A percentile compares a stretch with the other conserved stretches of the same genome.
phyloP scores from a whole-genome alignment of 495 filamentous ascomycete species.

The Penicillium ucsense region DNA sequence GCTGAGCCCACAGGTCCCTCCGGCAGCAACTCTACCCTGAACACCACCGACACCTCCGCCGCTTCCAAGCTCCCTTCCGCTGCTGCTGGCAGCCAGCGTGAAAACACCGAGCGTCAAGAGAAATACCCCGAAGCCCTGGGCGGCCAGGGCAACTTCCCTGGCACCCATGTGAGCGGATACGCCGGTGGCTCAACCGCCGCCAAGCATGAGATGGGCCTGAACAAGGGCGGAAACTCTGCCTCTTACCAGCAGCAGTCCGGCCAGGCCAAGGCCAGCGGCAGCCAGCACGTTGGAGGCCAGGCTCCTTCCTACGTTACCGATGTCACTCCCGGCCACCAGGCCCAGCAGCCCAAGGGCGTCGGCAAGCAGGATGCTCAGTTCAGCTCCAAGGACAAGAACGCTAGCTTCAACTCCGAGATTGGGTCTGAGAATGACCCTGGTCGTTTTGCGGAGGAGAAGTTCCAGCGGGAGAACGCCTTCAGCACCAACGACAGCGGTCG shows the following conservation, averaged over 20 bases:
- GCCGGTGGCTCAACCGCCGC: conserved; percentile 31
- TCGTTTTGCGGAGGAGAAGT: conserved; percentile 40
- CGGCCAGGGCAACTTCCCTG: conserved; percentile 41
- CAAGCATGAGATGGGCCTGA: conserved; percentile 27
- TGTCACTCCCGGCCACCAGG: conserved; percentile 21
- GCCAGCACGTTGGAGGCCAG: conserved; percentile 20
- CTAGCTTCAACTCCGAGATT: conserved; percentile 49
- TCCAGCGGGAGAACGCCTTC: conserved; percentile 31
- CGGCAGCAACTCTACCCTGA: conserved; percentile 41
- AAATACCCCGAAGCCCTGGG: conserved; percentile 41
- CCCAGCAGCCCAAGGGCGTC: conserved; percentile 41
- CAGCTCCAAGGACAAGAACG: conserved; percentile 34
- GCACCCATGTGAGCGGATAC: conserved; percentile 37
- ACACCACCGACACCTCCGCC: conserved; percentile 45
- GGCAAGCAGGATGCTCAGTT: too few relatives aligned
- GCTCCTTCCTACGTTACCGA: conserved; percentile 39
- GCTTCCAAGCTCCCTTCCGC: conserved; percentile 43
- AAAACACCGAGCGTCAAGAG: conserved; percentile 33
- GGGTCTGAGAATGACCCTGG: conserved; percentile 53
- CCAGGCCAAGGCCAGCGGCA: conserved; percentile 19
- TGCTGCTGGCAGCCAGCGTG: conserved; percentile 35
- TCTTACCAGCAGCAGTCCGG: not conserved
- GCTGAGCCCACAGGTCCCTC: conserved; percentile 39
- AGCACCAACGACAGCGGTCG: conserved; percentile 27
- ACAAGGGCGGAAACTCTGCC: conserved; percentile 15